Evolutionary conservation across 1,139 yeast species (phyloP), one percentile per base, ranked within the genome.

Genomic region (Diutina sp.): DNA sequence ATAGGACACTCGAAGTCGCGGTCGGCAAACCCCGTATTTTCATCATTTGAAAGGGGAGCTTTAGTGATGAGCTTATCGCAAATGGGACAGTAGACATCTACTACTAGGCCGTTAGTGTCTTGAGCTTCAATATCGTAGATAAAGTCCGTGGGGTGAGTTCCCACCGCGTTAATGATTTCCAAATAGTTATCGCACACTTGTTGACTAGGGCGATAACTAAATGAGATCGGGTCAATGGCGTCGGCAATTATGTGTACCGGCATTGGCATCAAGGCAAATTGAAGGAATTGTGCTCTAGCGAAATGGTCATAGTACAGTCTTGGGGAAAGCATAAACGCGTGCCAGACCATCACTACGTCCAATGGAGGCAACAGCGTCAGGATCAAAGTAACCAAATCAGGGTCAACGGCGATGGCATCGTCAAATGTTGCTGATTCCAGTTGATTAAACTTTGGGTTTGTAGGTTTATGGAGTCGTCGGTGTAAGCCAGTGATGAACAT

Each of bases 341-440:
- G 77, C 78, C 78, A 74, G 0, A 74, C 73, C 71, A 74, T 66
- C 12, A 73, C 56, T 6, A 74, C 69, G 58, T 73, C 78, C 51
- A 72, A 60, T 0, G 75, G 75, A 1, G 76, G 76, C 44, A 70
- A 56, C 12, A 9, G 9, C 44, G n/a, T n/a, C 53, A 50, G 32
- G 3, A 50, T 16, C 11, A 29, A 21, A 1, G 44, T 12, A 11
- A 50, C 48, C 16, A 46, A 55, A 29, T 57, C 57, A 16, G 52
- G 18, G 44, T 46, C 18, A 50, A 14, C 55, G 30, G 44, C 35
- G 30, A 54, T 38, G 11, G 55, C 56, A 16, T 45, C 45, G n/a
- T 54, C 47, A 44, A 38, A 29, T 2, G 5, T 47, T 4, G 18
- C 48, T 25, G 44, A 47, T 9, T 29, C 47, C 6, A 41, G 32